These are phyloP conservation scores for Monosporascus sp. DNA, from an alignment of 2,329 filamentous ascomycete species.

Conservation along the genomic window DNA sequence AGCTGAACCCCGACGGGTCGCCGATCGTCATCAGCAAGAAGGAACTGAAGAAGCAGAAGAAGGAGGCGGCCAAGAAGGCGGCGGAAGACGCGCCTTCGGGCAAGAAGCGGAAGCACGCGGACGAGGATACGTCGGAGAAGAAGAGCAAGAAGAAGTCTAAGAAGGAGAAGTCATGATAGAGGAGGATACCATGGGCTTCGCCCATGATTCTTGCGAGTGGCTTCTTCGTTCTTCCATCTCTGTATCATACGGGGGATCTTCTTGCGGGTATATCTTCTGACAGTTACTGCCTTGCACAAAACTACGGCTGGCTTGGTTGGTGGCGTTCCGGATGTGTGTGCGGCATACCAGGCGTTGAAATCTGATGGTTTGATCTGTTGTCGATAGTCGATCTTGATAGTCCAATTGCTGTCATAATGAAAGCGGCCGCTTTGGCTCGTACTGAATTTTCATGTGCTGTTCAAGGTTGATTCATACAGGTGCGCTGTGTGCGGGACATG, in stretches of 20 bases:
- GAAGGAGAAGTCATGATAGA: slow-evolving; percentile 53
- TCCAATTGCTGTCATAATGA: no score
- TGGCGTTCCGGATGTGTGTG: slow-evolving; percentile 23
- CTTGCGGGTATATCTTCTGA: no score
- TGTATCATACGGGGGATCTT: slow-evolving; percentile 19
- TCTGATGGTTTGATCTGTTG: no score
- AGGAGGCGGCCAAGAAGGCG: slow-evolving; percentile 51
- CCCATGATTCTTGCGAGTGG: slow-evolving; percentile 15
- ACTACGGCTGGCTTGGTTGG: slow-evolving; percentile 13
- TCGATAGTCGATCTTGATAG: no score
- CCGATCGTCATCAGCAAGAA: slow-evolving; percentile 69
- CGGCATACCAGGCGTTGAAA: slow-evolving; percentile 17
- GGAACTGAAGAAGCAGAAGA: slow-evolving; percentile 67
- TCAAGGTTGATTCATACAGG: no score
- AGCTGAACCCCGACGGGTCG: slow-evolving; percentile 59
- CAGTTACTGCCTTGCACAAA: slow-evolving; percentile 4
- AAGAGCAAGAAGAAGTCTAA: slow-evolving; percentile 60
- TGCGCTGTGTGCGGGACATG: no score
- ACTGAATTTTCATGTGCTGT: no score
- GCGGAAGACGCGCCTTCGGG: slow-evolving; percentile 38
- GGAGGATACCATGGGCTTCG: slow-evolving; percentile 9
- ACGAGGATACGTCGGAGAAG: slow-evolving; percentile 52
- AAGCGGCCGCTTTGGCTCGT: no score
- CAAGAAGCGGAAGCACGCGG: slow-evolving; percentile 71
- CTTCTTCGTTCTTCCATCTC: slow-evolving; percentile 9